Evolutionary conservation across 805 yeast species (phyloP).

Genomic region (Lachancea thermotolerans): DNA sequence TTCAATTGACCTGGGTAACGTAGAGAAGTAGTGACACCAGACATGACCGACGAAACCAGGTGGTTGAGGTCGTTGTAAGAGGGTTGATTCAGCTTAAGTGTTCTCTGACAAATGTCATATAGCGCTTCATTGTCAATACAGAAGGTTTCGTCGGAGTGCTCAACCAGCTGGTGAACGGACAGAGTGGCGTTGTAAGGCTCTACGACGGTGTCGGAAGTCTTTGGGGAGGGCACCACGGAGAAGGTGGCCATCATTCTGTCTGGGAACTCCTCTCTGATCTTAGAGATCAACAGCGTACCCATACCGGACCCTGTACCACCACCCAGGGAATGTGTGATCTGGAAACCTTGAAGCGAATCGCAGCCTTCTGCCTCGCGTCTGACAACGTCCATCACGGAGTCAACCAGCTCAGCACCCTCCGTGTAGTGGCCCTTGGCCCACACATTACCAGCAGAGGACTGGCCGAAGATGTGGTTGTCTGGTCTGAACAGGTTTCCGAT

Average conservation of each 20-base stretch:
- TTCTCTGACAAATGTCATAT: slow-evolving; percentile 81
- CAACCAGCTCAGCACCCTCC: slow-evolving; percentile 92
- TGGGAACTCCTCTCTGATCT: slow-evolving; percentile 86
- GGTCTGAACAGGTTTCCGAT: slow-evolving; percentile 87
- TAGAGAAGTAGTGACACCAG: slow-evolving; percentile 89
- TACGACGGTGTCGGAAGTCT: slow-evolving; percentile 86
- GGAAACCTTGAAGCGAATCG: slow-evolving; percentile 93
- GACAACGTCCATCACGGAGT: slow-evolving; percentile 79
- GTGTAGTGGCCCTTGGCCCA: slow-evolving; percentile 98
- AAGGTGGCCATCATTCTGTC: slow-evolving; percentile 96
- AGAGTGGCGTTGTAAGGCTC: slow-evolving; percentile 93
- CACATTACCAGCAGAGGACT: slow-evolving; percentile 89
- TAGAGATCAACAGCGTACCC: slow-evolving; percentile 83
- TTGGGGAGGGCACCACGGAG: slow-evolving; percentile 88
- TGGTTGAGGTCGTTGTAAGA: slow-evolving; percentile 71
- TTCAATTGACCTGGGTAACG: slow-evolving; percentile 95
- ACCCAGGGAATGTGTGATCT: slow-evolving; percentile 73
- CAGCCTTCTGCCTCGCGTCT: slow-evolving; percentile 92
- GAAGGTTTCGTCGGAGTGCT: slow-evolving; percentile 87
- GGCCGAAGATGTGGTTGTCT: slow-evolving; percentile 83
- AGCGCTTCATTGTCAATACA: slow-evolving; percentile 93
- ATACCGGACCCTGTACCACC: slow-evolving; percentile 97
- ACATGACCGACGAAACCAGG: slow-evolving; percentile 85
- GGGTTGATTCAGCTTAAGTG: slow-evolving; percentile 76
- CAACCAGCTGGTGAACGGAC: slow-evolving; percentile 86